Evolutionary conservation across 2,329 filamentous ascomycete species (phyloP), one percentile per base, ranked within the genome.

Genomic region (Plenodomus biglobosus): DNA sequence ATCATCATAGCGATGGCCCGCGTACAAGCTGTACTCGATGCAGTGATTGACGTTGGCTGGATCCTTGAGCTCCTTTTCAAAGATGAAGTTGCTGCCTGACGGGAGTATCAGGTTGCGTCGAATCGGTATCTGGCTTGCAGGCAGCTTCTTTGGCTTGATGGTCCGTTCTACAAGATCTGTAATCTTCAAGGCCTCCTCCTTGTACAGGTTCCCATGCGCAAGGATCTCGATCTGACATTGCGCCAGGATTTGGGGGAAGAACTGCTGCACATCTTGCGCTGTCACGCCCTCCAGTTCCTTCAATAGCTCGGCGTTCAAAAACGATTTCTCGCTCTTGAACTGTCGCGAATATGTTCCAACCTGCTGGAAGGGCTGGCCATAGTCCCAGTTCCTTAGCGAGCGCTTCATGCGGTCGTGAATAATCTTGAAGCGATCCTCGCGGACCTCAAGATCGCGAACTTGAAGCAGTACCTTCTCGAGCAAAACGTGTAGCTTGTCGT

Each of bases 401-500:
- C 92, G 83, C 8, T 81, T 78, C 40, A 94, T 74, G 11, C 90
- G 85, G 71, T 99, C 94, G 69, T 95, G 95, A 71, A 96, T 84
- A 59, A 97, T 91, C 40, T 87, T 83, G 66, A 97, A 99, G 1
- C 94, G 85, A 46, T 95, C 91, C n/a, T 89, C 82, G 53, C 85
- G 87, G 58, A 97, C 81, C 32, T 91, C 84, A 4, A 97, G 78
- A 61, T 96, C 88, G 42, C 89, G 85, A 80, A 96, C 88, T 8
- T 87, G 91, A 11, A 85, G 75, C 20, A 96, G 77, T 3, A 97
- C 89, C 68, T 96, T 94, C 67, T 97, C 90, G 39, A 99, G 74
- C 19, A 99, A 80, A 0, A 96, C 90, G 0, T 88, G 79, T 64
- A 99, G 84, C 76, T 99, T 99, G 73, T 99, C 94, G 61, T 96